These are phyloP conservation scores for Kuraishia ogatae DNA, from an alignment of 805 yeast species.

Conservation along the genomic window DNA sequence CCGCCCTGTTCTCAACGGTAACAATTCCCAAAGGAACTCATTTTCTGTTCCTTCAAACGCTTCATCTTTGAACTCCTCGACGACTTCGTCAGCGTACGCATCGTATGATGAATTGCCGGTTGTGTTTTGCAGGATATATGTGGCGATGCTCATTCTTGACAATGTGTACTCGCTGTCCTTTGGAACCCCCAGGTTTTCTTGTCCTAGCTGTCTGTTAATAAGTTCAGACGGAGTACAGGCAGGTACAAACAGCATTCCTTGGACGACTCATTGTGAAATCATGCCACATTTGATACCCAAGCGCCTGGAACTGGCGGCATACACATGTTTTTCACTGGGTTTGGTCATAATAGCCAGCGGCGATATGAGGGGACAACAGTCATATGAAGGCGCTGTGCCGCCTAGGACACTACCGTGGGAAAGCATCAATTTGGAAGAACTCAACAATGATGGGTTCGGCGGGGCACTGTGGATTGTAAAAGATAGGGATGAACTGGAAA, in stretches of 20 bases:
- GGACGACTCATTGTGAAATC: not conserved
- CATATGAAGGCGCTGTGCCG: not conserved
- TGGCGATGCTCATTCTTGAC: conserved; percentile 39
- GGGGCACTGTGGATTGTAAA: not conserved
- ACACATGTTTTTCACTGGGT: not conserved
- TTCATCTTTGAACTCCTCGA: conserved; percentile 3
- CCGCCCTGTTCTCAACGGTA: not conserved
- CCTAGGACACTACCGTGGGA: not conserved
- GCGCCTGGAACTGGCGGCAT: not conserved
- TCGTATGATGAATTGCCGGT: not conserved
- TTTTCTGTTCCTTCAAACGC: not conserved
- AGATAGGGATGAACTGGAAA: not conserved
- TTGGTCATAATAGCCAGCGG: not conserved
- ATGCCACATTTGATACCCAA: not conserved
- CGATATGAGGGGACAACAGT: not conserved
- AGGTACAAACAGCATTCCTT: not conserved
- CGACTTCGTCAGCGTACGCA: conserved; percentile 5
- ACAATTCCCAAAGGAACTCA: conserved; percentile 19
- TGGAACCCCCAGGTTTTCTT: conserved; percentile 27
- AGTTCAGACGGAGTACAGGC: not conserved
- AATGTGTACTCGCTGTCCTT: conserved; percentile 42
- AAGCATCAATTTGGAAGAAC: not conserved
- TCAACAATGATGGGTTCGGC: not conserved
- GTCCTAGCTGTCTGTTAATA: conserved; percentile 5
- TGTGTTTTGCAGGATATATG: conserved; percentile 30